These are phyloP conservation scores for Botryotinia calthae DNA, from an alignment of 2,329 filamentous ascomycete species.

Conservation along the genomic window DNA sequence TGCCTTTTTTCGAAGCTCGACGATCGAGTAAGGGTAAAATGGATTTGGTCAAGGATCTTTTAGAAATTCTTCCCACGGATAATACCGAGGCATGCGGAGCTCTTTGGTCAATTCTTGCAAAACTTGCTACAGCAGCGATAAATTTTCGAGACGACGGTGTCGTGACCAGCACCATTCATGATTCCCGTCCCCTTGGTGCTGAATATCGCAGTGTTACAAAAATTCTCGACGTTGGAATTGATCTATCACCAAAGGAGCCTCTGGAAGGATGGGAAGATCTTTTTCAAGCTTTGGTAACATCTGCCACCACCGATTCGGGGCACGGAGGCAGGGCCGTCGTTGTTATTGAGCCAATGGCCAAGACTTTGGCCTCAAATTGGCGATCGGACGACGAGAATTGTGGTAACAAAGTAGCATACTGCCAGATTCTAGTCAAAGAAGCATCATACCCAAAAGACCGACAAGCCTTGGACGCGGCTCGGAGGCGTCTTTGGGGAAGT, in stretches of 20 bases:
- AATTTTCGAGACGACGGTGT: constrained; percentile 27
- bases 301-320: constrained; percentile 61
- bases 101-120: constrained; percentile 36
- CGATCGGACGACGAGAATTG: constrained; percentile 27
- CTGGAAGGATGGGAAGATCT: constrained; percentile 48
- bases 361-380: constrained; percentile 46
- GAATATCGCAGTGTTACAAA: constrained; percentile 69
- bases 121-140: constrained; percentile 30
- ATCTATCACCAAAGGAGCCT: constrained; percentile 36
- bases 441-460: constrained; percentile 58
- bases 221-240: constrained; percentile 63
- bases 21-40: constrained; percentile 40
- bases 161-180: constrained; percentile 37
- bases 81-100: constrained; percentile 34
- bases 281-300: constrained; percentile 54
- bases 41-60: constrained; percentile 40
- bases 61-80: constrained; percentile 29
- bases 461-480: constrained; percentile 62
- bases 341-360: constrained; percentile 70
- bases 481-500: constrained; percentile 65
- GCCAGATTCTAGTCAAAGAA: constrained; percentile 28
- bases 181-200: constrained; percentile 54
- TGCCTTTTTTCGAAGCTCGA: constrained; percentile 53
- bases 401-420: constrained; percentile 36
- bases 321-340: constrained; percentile 64